Conservation (phyloP, 164 flowering plant genomes). For the Amborella trichopoda region DNA sequence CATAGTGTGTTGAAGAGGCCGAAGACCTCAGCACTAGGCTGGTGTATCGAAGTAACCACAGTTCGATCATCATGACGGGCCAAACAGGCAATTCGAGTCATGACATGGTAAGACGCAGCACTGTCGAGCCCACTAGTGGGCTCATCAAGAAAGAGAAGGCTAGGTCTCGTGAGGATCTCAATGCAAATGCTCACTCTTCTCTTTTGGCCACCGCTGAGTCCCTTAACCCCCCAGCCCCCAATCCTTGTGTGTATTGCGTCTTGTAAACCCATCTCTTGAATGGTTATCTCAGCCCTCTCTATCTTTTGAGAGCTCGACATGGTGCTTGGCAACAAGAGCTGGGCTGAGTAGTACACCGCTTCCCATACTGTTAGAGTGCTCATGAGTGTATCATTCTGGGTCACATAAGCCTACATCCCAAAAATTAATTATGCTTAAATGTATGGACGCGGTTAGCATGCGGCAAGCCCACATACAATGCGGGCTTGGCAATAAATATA, state of each 20-base stretch:
- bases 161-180: conserved; percentile 45
- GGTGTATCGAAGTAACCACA: conserved; percentile 57
- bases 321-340: conserved; percentile 38
- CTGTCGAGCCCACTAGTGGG: conserved; percentile 70
- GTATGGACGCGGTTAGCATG: no score
- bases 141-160: conserved; percentile 56
- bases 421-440: background rate
- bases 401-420: conserved; percentile 38
- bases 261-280: conserved; percentile 52
- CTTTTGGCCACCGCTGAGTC: conserved; percentile 58
- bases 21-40: conserved; percentile 62
- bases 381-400: conserved; percentile 46
- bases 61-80: conserved; percentile 28
- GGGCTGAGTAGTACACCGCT: conserved; percentile 51
- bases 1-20: conserved; percentile 43
- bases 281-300: conserved; percentile 36
- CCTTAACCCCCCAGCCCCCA: conserved; percentile 43
- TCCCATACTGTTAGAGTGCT: conserved; percentile 46
- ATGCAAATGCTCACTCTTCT: conserved; percentile 52
- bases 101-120: conserved; percentile 49
- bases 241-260: conserved; percentile 35
- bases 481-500: no score
- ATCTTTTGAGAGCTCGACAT: conserved; percentile 31
- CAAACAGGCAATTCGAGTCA: conserved; percentile 22
- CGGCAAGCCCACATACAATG: no score